Evolutionary conservation across 495 filamentous ascomycete species (phyloP).

Genomic region (Evansstolkia leycettana): DNA sequence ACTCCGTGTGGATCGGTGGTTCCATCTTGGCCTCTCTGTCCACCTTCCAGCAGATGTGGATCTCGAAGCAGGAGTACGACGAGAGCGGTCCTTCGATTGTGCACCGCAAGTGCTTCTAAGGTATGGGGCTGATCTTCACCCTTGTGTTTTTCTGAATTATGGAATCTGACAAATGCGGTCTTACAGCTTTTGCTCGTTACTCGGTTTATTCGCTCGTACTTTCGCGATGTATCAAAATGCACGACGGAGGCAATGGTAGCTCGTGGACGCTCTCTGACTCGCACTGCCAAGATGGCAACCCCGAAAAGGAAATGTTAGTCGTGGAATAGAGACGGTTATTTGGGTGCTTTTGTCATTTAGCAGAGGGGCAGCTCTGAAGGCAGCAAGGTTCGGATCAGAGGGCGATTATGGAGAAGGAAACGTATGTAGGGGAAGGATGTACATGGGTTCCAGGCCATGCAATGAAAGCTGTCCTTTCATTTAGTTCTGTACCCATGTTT

Average conservation of each 20-base stretch:
- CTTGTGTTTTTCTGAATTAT: neutral
- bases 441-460: slow-evolving; percentile 12
- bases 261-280: slow-evolving; percentile 34
- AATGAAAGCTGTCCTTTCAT: slow-evolving; percentile 18
- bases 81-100: slow-evolving; percentile 98
- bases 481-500: slow-evolving; percentile 13
- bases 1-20: slow-evolving; percentile 99
- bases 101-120: slow-evolving; percentile 99
- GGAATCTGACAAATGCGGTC: too few relatives aligned
- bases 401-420: slow-evolving; percentile 3
- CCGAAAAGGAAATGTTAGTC: slow-evolving; percentile 37
- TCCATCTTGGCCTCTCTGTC: slow-evolving; percentile 98
- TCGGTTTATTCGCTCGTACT: slow-evolving; percentile 33
- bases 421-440: slow-evolving; percentile 10
- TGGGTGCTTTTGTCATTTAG: slow-evolving; percentile 12
- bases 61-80: slow-evolving; percentile 99
- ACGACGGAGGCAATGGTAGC: slow-evolving; percentile 31
- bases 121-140: slow-evolving; percentile 22
- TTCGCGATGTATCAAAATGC: slow-evolving; percentile 40
- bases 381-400: slow-evolving; percentile 5
- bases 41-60: slow-evolving; percentile 99
- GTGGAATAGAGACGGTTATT: slow-evolving; percentile 33
- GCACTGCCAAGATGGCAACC: slow-evolving; percentile 35
- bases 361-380: slow-evolving; percentile 5
- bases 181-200: slow-evolving; percentile 13